phyloP scores from a whole-genome alignment of 768 basidiomycete species.

The Lanmaoa pseudosensibilis region DNA sequence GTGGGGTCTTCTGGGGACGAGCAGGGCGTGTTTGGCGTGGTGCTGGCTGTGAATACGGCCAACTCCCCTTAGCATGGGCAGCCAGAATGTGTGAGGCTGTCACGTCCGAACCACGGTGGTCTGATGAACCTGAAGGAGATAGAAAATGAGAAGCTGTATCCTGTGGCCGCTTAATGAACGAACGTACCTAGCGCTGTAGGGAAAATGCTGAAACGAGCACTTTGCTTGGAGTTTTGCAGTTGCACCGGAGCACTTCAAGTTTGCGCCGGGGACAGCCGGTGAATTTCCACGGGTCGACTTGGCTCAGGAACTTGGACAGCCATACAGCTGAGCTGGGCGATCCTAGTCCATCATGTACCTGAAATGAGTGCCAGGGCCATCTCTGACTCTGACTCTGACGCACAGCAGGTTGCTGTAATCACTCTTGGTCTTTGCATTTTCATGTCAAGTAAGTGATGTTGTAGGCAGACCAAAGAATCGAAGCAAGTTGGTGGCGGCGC shows the following conservation, averaged over 20 bases:
- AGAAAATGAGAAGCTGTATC: not conserved
- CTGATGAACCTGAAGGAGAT: conserved; percentile 18
- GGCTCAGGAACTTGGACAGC: conserved; percentile 1
- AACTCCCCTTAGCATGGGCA: conserved; percentile 75
- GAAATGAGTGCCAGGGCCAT: not conserved
- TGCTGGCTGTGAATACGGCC: conserved; percentile 53
- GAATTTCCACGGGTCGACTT: conserved; percentile 9
- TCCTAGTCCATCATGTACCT: not conserved
- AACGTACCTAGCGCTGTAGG: conserved; percentile 6
- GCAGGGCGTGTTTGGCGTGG: conserved; percentile 45
- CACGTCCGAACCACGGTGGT: conserved; percentile 39
- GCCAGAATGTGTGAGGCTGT: conserved; percentile 42
- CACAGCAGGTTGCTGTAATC: conserved; percentile 6
- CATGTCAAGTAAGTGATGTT: not conserved
- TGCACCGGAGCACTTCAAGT: not conserved
- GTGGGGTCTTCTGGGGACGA: conserved; percentile 20
- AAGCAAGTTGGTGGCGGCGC: not conserved
- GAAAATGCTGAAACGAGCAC: not conserved
- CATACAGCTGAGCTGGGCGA: not conserved
- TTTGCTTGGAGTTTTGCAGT: too few species aligned
- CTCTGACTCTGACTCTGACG: not conserved
- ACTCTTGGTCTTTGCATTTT: not conserved
- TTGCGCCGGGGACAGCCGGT: conserved; percentile 14
- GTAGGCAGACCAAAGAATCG: not conserved
- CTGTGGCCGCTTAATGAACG: not conserved